These are phyloP conservation scores for Gossypium lobatum DNA, from an alignment of 441 rosid species.

Conservation along the genomic window DNA sequence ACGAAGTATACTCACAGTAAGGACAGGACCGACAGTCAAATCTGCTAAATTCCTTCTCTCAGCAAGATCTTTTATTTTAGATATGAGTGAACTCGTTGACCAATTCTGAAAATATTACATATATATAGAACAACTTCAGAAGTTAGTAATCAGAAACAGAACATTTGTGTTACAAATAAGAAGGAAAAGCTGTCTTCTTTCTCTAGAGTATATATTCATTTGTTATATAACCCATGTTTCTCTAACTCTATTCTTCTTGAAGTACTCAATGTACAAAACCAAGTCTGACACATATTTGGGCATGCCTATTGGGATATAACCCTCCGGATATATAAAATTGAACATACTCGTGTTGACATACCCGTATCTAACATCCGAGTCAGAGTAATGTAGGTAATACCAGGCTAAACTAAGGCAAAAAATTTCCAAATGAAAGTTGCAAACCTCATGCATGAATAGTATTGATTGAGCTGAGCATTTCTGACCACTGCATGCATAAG, in stretches of 20 bases:
- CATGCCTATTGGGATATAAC: background rate
- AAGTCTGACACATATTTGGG: background rate
- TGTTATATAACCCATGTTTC: background rate
- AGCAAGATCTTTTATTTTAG: conserved; percentile 73
- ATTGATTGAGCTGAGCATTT: conserved; percentile 97
- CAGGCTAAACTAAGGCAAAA: background rate
- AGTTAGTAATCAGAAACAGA: background rate
- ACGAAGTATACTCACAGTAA: conserved; percentile 62
- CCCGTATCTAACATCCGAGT: background rate
- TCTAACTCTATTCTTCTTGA: background rate
- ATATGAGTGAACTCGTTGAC: conserved; percentile 55
- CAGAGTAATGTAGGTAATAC: background rate
- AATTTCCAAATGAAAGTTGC: conserved; percentile 19
- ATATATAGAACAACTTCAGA: background rate
- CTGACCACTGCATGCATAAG: conserved; percentile 97
- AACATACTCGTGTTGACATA: background rate
- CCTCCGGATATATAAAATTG: background rate
- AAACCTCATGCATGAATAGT: conserved; percentile 90
- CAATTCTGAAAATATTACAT: conserved; percentile 51
- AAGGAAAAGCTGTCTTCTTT: background rate
- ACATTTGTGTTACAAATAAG: background rate
- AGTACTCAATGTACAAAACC: background rate
- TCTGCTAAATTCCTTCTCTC: conserved; percentile 88
- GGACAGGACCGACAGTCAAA: conserved; percentile 87
- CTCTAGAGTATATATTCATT: background rate